Evolutionary conservation across 1,284 basidiomycete genomes (phyloP).

Genomic region (Boletellus deceptivus): DNA sequence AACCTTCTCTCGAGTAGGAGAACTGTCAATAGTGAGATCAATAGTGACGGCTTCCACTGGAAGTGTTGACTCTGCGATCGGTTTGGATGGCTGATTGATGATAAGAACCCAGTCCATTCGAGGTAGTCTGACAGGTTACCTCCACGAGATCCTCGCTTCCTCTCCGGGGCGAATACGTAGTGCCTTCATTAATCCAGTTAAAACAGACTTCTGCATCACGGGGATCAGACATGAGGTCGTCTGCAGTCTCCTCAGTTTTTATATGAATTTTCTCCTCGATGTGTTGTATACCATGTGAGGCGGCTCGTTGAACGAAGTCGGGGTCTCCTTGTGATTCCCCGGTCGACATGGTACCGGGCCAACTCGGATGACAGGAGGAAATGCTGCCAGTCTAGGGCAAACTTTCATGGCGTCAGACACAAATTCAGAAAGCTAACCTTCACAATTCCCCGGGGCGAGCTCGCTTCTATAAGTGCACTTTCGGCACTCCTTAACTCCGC

Average conservation of each 20-base stretch:
- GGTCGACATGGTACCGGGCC: neutral
- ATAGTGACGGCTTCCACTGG: conserved; percentile 14
- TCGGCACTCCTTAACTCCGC: neutral
- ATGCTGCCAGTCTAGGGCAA: conserved; percentile 9
- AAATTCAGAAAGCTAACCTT: conserved; percentile 16
- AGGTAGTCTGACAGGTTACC: conserved; percentile 10
- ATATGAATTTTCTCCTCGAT: neutral
- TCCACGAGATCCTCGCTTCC: conserved; percentile 2
- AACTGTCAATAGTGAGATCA: conserved; percentile 30
- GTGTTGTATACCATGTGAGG: neutral
- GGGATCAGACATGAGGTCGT: neutral
- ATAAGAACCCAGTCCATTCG: neutral
- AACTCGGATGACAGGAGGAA: neutral
- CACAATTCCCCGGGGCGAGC: neutral
- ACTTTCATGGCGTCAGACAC: neutral
- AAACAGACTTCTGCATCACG: neutral
- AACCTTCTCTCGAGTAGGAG: conserved; percentile 12
- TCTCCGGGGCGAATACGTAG: conserved; percentile 3
- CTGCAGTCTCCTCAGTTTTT: conserved; percentile 1
- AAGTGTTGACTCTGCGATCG: conserved; percentile 9
- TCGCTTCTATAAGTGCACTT: neutral
- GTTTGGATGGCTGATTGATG: conserved; percentile 12
- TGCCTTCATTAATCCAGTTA: neutral
- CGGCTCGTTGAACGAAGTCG: neutral
- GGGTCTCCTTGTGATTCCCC: conserved; percentile 1